phyloP scores from a whole-genome alignment of 306 rosid species.

The Glycine tomentella region DNA sequence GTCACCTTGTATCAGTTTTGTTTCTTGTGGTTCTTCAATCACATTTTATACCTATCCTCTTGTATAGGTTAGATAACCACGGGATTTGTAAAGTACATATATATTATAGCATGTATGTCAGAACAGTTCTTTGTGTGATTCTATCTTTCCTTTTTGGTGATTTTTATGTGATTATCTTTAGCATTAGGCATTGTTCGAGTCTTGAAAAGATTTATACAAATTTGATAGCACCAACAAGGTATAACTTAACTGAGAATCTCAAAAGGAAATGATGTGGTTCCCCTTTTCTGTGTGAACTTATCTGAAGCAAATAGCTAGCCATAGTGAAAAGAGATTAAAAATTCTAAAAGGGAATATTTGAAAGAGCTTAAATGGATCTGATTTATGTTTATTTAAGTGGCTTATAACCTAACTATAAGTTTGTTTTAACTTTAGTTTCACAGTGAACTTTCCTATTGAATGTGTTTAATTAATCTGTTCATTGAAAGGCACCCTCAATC shows the following conservation, averaged over 20 bases:
- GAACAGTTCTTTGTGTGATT: conserved; percentile 14
- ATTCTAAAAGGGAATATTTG: not conserved
- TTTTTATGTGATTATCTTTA: conserved; percentile 14
- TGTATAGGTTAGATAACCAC: conserved; percentile 37
- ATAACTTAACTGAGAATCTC: conserved; percentile 6
- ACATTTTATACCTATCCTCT: conserved; percentile 4
- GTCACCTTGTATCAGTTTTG: conserved; percentile 32
- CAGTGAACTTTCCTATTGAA: not conserved
- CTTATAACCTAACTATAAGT: not conserved
- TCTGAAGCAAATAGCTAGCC: conserved; percentile 1
- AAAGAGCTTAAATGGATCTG: not conserved
- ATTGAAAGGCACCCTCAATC: not conserved
- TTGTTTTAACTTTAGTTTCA: not conserved
- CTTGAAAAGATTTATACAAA: not conserved
- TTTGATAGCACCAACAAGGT: conserved; percentile 1
- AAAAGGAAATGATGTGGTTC: not conserved
- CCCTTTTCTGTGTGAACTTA: not conserved
- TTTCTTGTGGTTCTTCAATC: conserved; percentile 26
- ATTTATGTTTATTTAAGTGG: not conserved
- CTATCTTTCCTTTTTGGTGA: not conserved
- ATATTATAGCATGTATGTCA: not conserved
- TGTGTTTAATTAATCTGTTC: not conserved
- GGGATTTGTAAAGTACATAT: conserved; percentile 37
- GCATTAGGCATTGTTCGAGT: not conserved
- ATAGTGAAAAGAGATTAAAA: not conserved